These are phyloP conservation scores for Fusarium chuoi DNA, from an alignment of 2,329 filamentous ascomycete genomes.

Conservation along the genomic window DNA sequence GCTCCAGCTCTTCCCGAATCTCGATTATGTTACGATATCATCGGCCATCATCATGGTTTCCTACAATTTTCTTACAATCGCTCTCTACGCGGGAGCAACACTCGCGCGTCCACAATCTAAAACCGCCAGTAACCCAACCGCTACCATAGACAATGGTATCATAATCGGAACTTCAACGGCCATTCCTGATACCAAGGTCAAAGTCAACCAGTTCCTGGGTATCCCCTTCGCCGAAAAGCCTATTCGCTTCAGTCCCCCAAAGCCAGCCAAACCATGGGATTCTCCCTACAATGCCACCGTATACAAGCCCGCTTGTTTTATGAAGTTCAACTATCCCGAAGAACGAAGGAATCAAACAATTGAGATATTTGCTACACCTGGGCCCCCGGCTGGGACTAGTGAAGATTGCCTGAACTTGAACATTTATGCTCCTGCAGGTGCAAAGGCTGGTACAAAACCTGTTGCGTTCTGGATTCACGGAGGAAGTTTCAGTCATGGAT, in stretches of 20 bases:
- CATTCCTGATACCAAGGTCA: conserved; percentile 18
- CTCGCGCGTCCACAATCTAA: neutral
- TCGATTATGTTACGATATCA: neutral
- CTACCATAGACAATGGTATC: conserved; percentile 28
- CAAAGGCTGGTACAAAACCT: conserved; percentile 47
- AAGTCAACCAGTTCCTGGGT: conserved; percentile 45
- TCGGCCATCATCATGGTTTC: conserved; percentile 9
- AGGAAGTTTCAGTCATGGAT: conserved; percentile 52
- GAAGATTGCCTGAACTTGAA: conserved; percentile 52
- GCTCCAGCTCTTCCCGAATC: accelerated
- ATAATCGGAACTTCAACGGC: conserved; percentile 32
- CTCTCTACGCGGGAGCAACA: neutral
- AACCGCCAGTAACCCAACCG: conserved; percentile 12
- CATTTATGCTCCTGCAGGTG: conserved; percentile 43
- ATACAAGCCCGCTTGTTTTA: conserved; percentile 41
- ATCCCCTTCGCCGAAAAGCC: conserved; percentile 46
- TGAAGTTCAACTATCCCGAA: conserved; percentile 40
- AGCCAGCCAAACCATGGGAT: conserved; percentile 31
- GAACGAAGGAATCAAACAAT: conserved; percentile 24
- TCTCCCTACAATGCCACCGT: conserved; percentile 38
- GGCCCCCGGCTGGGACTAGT: conserved; percentile 37
- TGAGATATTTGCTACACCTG: conserved; percentile 39
- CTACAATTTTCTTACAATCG: neutral
- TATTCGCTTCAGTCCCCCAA: conserved; percentile 39
- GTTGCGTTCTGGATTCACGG: conserved; percentile 59